These are phyloP conservation scores for Wilhelminamyces savonicus DNA, from an alignment of 805 yeast species.

Conservation along the genomic window DNA sequence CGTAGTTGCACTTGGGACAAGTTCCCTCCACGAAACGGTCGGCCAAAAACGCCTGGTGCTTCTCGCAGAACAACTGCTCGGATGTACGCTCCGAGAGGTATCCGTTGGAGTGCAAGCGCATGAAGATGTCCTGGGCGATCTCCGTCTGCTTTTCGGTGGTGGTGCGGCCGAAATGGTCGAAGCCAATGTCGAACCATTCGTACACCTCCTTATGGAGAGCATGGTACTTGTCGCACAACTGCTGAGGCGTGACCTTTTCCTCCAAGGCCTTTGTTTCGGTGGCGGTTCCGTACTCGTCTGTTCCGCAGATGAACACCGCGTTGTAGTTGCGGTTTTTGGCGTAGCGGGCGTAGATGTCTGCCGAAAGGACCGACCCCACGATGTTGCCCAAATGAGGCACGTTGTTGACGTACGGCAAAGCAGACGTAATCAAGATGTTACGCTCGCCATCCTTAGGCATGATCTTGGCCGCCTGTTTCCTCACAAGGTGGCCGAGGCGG, in stretches of 20 bases:
- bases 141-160: constrained; percentile 88
- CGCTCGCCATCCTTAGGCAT: constrained; percentile 65
- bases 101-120: constrained; percentile 68
- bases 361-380: constrained; percentile 89
- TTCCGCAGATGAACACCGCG: constrained; percentile 86
- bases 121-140: constrained; percentile 90
- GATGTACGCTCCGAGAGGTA: constrained; percentile 80
- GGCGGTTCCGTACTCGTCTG: constrained; percentile 99
- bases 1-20: constrained; percentile 92
- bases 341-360: constrained; percentile 90
- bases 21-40: constrained; percentile 97
- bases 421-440: constrained; percentile 88
- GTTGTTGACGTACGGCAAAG: constrained; percentile 95
- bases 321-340: constrained; percentile 85
- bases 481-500: constrained; percentile 24
- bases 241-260: constrained; percentile 82
- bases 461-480: constrained; percentile 21
- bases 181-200: constrained; percentile 94
- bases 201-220: constrained; percentile 82
- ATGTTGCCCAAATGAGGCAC: constrained; percentile 98
- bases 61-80: constrained; percentile 87
- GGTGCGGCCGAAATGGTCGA: constrained; percentile 95
- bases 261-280: constrained; percentile 97
- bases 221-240: constrained; percentile 88
- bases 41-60: constrained; percentile 86